These are phyloP conservation scores for Penicillium verhagenii DNA, from an alignment of 495 filamentous ascomycete species.

Conservation along the genomic window DNA sequence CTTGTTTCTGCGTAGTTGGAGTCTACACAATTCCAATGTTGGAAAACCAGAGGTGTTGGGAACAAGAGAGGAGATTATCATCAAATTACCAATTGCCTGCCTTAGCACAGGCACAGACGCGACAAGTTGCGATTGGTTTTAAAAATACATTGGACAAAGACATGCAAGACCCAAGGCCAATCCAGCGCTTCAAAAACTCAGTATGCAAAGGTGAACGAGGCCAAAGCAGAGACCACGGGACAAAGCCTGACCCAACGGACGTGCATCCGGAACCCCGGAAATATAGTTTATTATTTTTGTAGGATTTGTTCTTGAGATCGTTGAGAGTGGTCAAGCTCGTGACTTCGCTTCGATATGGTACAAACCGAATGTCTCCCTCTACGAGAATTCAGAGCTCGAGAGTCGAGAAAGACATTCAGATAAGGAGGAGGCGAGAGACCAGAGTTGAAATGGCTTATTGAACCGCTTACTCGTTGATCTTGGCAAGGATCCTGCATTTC, in stretches of 20 bases:
- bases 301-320: constrained; percentile 27
- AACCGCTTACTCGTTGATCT: constrained; percentile 76
- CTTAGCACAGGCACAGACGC: constrained; percentile 7
- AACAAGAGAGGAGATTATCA: constrained; percentile 42
- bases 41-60: not conserved
- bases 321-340: constrained; percentile 32
- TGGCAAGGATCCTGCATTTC: constrained; percentile 67
- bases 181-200: constrained; percentile 45
- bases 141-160: constrained; percentile 38
- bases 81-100: constrained; percentile 34
- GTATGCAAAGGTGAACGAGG: constrained; percentile 33
- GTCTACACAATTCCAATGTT: not conserved
- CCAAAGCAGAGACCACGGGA: constrained; percentile 7
- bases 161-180: constrained; percentile 45
- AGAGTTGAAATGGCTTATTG: constrained; percentile 11
- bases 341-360: constrained; percentile 42
- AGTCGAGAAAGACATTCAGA: constrained; percentile 1
- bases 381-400: constrained; percentile 18
- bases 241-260: not conserved
- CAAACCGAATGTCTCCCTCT: constrained; percentile 21
- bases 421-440: constrained; percentile 18
- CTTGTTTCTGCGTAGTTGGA: no score
- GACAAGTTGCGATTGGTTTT: constrained; percentile 26
- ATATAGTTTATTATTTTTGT: constrained; percentile 18
- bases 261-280: constrained; percentile 2